Evolutionary conservation across 441 rosid species (phyloP).

Genomic region (Syzygium syzygioides): DNA sequence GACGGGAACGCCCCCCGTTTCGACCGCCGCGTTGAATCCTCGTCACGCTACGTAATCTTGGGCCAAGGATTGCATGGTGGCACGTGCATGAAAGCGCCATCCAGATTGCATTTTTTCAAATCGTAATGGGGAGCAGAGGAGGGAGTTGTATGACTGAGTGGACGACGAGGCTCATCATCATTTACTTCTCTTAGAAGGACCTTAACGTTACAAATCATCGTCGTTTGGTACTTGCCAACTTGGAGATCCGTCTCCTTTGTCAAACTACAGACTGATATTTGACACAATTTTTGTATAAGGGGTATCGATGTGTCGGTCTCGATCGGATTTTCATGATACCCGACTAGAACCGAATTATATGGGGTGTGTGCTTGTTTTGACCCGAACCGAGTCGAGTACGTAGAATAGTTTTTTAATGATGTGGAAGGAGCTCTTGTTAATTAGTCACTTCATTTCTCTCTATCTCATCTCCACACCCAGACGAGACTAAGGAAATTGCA

Average conservation of each 20-base stretch:
- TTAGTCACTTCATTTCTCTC: neutral
- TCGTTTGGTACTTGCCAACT: neutral
- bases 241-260: neutral
- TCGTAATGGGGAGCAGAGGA: neutral
- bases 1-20: neutral
- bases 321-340: accelerated
- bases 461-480: neutral
- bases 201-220: neutral
- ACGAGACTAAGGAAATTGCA: neutral
- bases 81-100: neutral
- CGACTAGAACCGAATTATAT: too few relatives aligned
- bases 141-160: neutral
- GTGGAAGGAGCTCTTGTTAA: neutral
- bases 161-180: neutral
- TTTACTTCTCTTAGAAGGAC: neutral
- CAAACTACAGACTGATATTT: neutral
- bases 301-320: neutral
- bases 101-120: neutral
- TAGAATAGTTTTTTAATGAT: neutral
- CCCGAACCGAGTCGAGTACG: accelerated
- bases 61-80: neutral
- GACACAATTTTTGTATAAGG: accelerated
- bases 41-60: neutral
- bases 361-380: neutral
- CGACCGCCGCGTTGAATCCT: neutral